These are phyloP conservation scores for Aspergillus vadensis DNA, from an alignment of 2,329 filamentous ascomycete species.

Conservation along the genomic window DNA sequence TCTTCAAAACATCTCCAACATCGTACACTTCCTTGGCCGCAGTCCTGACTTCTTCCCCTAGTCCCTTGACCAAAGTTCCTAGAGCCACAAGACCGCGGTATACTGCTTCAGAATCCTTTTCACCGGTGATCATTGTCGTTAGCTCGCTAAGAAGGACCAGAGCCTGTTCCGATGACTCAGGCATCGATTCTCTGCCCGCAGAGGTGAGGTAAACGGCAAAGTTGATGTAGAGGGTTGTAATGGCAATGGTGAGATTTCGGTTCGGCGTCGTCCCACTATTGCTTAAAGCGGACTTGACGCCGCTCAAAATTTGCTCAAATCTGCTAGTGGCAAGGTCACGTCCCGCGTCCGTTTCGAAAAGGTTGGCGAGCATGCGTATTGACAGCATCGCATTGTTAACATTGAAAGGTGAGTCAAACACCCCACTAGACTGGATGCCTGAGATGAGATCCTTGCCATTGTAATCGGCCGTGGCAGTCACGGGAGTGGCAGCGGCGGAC, in stretches of 20 bases:
- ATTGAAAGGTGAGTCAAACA: constrained; percentile 63
- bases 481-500: constrained; percentile 67
- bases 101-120: constrained; percentile 77
- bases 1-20: constrained; percentile 50
- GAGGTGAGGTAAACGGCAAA: constrained; percentile 71
- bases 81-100: constrained; percentile 81
- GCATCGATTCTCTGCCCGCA: constrained; percentile 40
- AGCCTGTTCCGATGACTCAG: constrained; percentile 50
- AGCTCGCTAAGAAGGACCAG: constrained; percentile 63
- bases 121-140: constrained; percentile 62
- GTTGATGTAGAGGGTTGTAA: constrained; percentile 82
- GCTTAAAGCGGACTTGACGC: constrained; percentile 65
- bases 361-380: constrained; percentile 76
- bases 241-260: constrained; percentile 78
- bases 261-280: constrained; percentile 58
- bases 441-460: constrained; percentile 60
- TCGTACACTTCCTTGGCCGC: constrained; percentile 61
- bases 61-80: constrained; percentile 69
- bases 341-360: constrained; percentile 76
- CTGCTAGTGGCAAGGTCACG: constrained; percentile 62
- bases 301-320: constrained; percentile 62
- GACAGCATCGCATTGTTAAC: constrained; percentile 88
- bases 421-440: constrained; percentile 58
- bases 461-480: constrained; percentile 64
- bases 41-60: constrained; percentile 62